Conservation (phyloP, 192 early-diverging fungal genomes). For the Thoreauomyces humboldtii region DNA sequence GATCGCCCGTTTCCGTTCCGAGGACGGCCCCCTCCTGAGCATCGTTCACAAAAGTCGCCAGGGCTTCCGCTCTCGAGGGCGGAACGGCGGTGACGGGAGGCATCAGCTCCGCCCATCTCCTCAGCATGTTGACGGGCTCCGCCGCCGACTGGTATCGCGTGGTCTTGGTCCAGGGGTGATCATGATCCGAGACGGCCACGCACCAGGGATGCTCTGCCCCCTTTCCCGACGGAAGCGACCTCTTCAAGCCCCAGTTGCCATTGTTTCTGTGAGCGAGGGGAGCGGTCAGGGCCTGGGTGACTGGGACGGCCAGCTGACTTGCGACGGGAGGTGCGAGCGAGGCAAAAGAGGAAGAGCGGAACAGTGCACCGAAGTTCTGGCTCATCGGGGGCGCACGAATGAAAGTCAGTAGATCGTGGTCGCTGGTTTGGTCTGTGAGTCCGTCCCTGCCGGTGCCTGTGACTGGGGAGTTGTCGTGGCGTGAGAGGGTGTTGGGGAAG, state of each 20-base stretch:
- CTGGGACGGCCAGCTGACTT: too few relatives aligned
- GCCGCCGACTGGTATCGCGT: neutral
- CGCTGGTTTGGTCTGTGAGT: too few relatives aligned
- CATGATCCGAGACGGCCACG: neutral
- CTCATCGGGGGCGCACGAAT: too few relatives aligned
- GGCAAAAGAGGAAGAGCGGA: too few relatives aligned
- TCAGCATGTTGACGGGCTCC: neutral
- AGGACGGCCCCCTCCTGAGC: neutral
- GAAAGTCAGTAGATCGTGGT: too few relatives aligned
- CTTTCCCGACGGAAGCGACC: conserved; percentile 1
- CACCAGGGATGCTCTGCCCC: neutral
- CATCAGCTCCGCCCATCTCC: conserved; percentile 17
- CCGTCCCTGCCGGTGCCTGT: too few relatives aligned
- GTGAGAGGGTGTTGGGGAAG: too few relatives aligned
- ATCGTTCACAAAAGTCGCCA: conserved; percentile 3
- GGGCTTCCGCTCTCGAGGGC: conserved; percentile 3
- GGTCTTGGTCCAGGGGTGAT: conserved; percentile 16
- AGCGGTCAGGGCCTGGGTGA: conserved; percentile 7
- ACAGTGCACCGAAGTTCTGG: too few relatives aligned
- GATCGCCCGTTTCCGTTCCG: neutral
- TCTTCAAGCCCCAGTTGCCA: conserved; percentile 24
- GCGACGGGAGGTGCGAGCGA: too few relatives aligned
- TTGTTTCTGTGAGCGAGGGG: neutral
- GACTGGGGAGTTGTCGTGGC: too few relatives aligned
- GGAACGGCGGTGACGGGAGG: neutral